Base-by-base conservation (phyloP, 2,329 filamentous ascomycete genomes). In the Zalaria obscura region DNA sequence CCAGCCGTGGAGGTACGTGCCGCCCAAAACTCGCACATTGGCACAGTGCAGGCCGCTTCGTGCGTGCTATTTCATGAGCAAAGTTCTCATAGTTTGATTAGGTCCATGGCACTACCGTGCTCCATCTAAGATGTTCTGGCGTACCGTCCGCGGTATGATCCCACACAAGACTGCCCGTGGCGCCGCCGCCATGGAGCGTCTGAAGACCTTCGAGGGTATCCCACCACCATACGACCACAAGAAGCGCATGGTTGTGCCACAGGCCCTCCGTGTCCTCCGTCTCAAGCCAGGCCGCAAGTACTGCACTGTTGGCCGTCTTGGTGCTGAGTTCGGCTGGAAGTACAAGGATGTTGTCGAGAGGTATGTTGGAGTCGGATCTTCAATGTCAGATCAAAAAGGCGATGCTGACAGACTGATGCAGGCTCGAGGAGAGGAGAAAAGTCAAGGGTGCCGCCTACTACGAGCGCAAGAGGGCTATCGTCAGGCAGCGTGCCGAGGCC, bases 81-180 rank as follows among this genome's bases (percentile, higher is more conserved):
- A 18, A 18, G 18, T 18, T 18, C 18, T 18, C 18, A 18, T 18
- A 18, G 18, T 18, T 18, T 18, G 7, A 46, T 47, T 60, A 87
- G 82, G 89, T 76, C 91, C 91, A 70, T 98, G 96, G 87, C 91
- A 98, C 75, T 96, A 95, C 87, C 91, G 91, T 68, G 87, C 89
- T 60, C 91, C 91, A 52, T 93, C 88, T 62, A 84, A 93, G 72
- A 95, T 98, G 77, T 94, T 98, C 83, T 98, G 95, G 84, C 94
- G 95, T 83, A 87, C 91, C 66, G 86, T 98, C 73, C 89, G 91
- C 69, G 91, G 91, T 69, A 98, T 98, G 91, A 93, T 98, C 58
- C 91, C 91, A 65, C 91, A 98, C 86, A 98, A 98, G 85, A 98
- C 91, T 58, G 80, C 91, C 67, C 89, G 91, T 65, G 91, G 91